Evolutionary conservation across 129 eudicot species (phyloP), one percentile per base, ranked within the genome.

Genomic region (Tagetes erecta): DNA sequence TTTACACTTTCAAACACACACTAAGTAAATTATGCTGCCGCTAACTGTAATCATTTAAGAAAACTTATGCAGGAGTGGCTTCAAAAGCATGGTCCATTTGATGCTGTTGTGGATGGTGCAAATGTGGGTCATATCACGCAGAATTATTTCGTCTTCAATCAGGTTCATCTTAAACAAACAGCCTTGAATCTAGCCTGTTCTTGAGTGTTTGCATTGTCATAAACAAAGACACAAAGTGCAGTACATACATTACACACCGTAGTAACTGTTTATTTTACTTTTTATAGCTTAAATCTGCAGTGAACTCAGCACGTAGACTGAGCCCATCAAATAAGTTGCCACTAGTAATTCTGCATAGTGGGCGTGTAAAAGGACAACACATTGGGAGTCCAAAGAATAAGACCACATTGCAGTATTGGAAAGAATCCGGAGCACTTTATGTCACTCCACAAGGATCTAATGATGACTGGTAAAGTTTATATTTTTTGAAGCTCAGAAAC

Each of bases 51-150:
- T 71, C 46, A 40, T 47, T 51, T 70, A 81, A 53, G 50, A 72
- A 71, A 86, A 72, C 38, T 71, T 57, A 57, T 84, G 38, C 84
- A 95, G 97, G 97, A 88, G 46, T 95, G 99, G 99, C 90, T 95
- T 84, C 83, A 81, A 74, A 75, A 46, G 70, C 83, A 82, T 64
- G 99, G 98, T 75, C 98, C 98, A 51, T 94, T 90, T 88, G 98
- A 95, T 87, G 99, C 99, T 4, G 94, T 95, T 20, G 83, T 95
- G 46, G 99, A 95, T 80, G 99, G 94, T 76, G 99, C 99, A 69
- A 95, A 95, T 83, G 81, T 91, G 45, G 92, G 92, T 14, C 86
- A 91, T 71, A 68, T 70, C 69, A 82, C 82, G 78, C 82, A 84
- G 56, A 80, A 69, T n/a, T 8, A 45, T 13, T 95, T 95, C 64